Percentiles rank a stretch among this genome's conserved stretches.
Conservation (phyloP, 257 asterid species). For the Jasminum sambac region DNA sequence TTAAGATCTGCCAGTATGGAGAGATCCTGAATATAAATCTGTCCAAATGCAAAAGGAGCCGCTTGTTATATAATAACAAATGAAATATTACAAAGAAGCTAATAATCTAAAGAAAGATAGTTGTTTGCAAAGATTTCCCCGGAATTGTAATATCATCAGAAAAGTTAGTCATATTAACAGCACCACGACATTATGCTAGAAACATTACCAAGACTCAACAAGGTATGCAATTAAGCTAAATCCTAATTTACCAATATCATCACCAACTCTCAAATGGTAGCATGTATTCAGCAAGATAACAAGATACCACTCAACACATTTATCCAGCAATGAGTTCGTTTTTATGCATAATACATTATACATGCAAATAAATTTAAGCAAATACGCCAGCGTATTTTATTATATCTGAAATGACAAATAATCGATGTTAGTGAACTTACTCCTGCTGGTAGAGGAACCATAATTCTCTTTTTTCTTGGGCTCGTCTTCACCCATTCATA, state of each 20-base stretch:
- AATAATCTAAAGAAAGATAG: background rate
- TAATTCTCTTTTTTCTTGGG: conserved; percentile 57
- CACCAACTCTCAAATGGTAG: background rate
- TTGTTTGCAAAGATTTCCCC: background rate
- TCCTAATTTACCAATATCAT: background rate
- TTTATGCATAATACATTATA: background rate
- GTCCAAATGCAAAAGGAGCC: conserved; percentile 31
- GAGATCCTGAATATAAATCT: conserved; percentile 74
- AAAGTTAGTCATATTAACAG: background rate
- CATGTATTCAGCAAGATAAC: background rate
- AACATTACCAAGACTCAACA: background rate
- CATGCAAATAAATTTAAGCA: background rate
- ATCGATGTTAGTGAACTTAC: conserved; percentile 44
- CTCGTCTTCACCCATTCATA: conserved; percentile 89
- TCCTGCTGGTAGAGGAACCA: conserved; percentile 91
- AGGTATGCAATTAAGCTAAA: background rate
- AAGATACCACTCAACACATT: background rate
- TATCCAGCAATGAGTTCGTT: background rate
- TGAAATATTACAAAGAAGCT: background rate
- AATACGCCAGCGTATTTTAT: background rate
- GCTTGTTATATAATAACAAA: conserved; percentile 22
- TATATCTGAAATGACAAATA: conserved; percentile 5
- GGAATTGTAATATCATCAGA: background rate
- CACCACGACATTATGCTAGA: background rate
- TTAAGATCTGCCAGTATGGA: conserved; percentile 56